These are phyloP conservation scores for Coniochaeta ligniaria DNA, from an alignment of 2,329 filamentous ascomycete genomes.

Conservation along the genomic window DNA sequence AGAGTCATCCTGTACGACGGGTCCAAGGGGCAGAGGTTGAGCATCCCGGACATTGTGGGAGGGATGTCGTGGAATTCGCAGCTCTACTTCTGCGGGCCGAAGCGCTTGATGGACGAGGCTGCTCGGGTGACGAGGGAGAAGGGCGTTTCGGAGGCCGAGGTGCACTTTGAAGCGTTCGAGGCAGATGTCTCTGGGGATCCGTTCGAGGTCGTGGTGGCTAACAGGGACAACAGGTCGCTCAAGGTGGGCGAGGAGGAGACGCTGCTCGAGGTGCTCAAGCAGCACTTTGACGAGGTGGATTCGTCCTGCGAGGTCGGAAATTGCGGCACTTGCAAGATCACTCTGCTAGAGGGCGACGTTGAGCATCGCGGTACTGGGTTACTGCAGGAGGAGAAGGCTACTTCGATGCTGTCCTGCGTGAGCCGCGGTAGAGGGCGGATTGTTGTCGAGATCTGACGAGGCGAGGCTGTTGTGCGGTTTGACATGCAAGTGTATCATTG, in stretches of 20 bases:
- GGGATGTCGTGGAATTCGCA: constrained; percentile 44
- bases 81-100: constrained; percentile 55
- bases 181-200: constrained; percentile 48
- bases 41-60: constrained; percentile 38
- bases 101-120: constrained; percentile 47
- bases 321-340: constrained; percentile 44
- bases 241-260: constrained; percentile 40
- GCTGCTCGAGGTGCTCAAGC: constrained; percentile 38
- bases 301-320: constrained; percentile 49
- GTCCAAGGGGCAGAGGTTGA: constrained; percentile 40
- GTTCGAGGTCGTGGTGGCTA: constrained; percentile 48
- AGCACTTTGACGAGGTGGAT: constrained; percentile 33
- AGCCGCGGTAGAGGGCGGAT: constrained; percentile 44
- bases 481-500: not conserved
- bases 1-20: constrained; percentile 46
- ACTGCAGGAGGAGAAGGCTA: constrained; percentile 33
- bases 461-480: not conserved
- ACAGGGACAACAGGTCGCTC: constrained; percentile 29
- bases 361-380: constrained; percentile 43
- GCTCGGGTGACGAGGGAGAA: constrained; percentile 28
- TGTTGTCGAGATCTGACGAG: constrained; percentile 35
- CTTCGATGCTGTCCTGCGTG: constrained; percentile 42
- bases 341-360: constrained; percentile 32
- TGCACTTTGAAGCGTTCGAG: constrained; percentile 55
- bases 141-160: constrained; percentile 38